These are phyloP conservation scores for Salvia sclarea DNA, from an alignment of 305 asterid species.

Conservation along the genomic window DNA sequence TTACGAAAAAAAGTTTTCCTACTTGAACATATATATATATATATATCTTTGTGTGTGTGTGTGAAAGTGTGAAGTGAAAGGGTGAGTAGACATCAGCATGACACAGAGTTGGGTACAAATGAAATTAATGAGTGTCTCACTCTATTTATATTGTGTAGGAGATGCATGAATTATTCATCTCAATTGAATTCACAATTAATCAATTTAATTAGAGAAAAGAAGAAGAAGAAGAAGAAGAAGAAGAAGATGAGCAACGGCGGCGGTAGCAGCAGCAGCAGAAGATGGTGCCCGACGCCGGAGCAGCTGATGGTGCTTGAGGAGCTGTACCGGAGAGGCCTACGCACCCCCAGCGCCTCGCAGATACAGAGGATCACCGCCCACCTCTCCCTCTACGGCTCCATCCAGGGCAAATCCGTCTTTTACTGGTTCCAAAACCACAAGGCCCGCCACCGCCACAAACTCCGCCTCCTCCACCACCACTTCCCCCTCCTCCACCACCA, in stretches of 20 bases:
- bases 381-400: constrained; percentile 64
- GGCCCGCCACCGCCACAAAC: constrained; percentile 86
- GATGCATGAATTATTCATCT: too few species aligned
- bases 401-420: constrained; percentile 83
- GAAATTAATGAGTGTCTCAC: constrained; percentile 5
- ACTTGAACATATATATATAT: too few species aligned
- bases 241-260: too few species aligned
- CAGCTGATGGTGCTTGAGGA: constrained; percentile 80
- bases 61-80: constrained; percentile 5
- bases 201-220: too few species aligned
- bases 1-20: too few species aligned
- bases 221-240: too few species aligned
- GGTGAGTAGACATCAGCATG: constrained; percentile 41
- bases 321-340: constrained; percentile 64
- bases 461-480: constrained; percentile 41
- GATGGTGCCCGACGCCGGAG: constrained; percentile 93
- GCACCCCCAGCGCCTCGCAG: constrained; percentile 70
- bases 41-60: too few species aligned
- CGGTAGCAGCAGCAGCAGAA: constrained; percentile 29
- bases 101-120: constrained; percentile 37
- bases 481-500: background rate
- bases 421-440: constrained; percentile 94
- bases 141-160: constrained; percentile 37
- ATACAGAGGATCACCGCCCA: constrained; percentile 77
- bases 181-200: too few species aligned